phyloP scores from a whole-genome alignment of 108 stramenopile species.

The Cyclostephanos invisitatus region DNA sequence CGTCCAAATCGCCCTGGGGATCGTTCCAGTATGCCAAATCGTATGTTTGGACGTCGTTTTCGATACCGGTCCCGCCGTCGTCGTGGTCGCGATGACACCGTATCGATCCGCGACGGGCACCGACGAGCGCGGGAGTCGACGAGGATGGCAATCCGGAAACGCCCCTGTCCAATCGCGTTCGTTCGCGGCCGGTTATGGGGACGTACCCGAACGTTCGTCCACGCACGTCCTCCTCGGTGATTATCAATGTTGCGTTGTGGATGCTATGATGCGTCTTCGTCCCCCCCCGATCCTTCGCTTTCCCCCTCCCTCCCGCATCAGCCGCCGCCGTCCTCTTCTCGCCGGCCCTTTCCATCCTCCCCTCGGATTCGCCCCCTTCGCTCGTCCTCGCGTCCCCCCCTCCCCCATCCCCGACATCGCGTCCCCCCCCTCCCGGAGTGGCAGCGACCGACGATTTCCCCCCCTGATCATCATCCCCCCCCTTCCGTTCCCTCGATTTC shows the following conservation, averaged over 20 bases:
- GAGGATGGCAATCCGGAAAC: constrained; percentile 64
- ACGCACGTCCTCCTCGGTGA: not conserved
- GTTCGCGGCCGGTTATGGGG: not conserved
- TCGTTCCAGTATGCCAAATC: constrained; percentile 84
- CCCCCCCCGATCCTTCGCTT: no score
- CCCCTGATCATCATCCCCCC: not conserved
- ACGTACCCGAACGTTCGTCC: not conserved
- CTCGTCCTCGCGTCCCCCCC: no score
- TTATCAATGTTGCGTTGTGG: no score
- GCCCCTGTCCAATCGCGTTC: constrained; percentile 53
- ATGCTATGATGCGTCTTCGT: no score
- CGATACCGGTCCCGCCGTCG: no score
- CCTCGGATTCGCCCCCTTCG: no score
- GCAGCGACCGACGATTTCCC: not conserved
- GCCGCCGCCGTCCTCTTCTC: no score
- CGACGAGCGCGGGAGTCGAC: constrained; percentile 68
- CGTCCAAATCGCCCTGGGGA: constrained; percentile 61
- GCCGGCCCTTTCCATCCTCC: no score
- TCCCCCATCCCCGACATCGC: no score
- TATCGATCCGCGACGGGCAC: constrained; percentile 62
- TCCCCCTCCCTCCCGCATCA: no score
- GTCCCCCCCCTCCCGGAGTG: no score
- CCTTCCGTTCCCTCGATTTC: not conserved
- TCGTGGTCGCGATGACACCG: constrained; percentile 34
- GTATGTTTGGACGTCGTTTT: no score